Evolutionary conservation across 768 basidiomycete species (phyloP).

Genomic region (Hygrocybe coccinea): DNA sequence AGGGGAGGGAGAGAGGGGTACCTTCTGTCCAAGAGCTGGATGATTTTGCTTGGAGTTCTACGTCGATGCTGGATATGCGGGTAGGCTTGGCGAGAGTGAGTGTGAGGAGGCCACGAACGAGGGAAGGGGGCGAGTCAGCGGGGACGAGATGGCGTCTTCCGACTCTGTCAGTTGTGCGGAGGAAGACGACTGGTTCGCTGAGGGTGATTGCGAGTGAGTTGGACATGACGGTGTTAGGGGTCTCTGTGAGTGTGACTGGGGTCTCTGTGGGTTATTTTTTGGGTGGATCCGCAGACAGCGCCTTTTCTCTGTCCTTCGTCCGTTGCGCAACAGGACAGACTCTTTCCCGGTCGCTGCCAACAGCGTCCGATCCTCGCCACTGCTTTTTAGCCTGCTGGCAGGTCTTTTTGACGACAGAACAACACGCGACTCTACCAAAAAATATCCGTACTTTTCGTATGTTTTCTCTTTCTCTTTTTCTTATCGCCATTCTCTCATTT

Average conservation of each 20-base stretch:
- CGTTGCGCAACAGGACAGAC: conserved; percentile 37
- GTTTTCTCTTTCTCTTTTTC: conserved; percentile 15
- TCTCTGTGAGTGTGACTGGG: conserved; percentile 21
- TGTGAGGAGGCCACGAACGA: conserved; percentile 61
- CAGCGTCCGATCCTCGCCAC: conserved; percentile 42
- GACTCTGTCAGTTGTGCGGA: conserved; percentile 44
- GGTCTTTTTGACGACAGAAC: conserved; percentile 81
- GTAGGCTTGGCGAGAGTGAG: conserved; percentile 65
- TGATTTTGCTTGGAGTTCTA: conserved; percentile 70
- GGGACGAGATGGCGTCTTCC: conserved; percentile 28
- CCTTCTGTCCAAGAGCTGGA: conserved; percentile 84
- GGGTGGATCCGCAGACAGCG: too few species aligned
- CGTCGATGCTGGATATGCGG: conserved; percentile 78
- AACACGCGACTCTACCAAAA: conserved; percentile 53
- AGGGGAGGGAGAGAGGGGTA: conserved; percentile 23
- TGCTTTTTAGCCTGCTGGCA: conserved; percentile 83
- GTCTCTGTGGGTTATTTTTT: conserved; percentile 15
- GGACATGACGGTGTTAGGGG: too few species aligned
- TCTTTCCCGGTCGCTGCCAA: conserved; percentile 40
- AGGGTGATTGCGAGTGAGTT: conserved; percentile 54
- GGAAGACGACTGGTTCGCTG: conserved; percentile 70
- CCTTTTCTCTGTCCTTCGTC: conserved; percentile 35
- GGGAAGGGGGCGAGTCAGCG: conserved; percentile 38
- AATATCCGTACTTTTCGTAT: conserved; percentile 37
- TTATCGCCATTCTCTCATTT: conserved; percentile 4